A percentile compares a stretch with the other conserved stretches of the same genome.
Conservation (phyloP, 768 basidiomycete genomes). For the Lactarius quietus region DNA sequence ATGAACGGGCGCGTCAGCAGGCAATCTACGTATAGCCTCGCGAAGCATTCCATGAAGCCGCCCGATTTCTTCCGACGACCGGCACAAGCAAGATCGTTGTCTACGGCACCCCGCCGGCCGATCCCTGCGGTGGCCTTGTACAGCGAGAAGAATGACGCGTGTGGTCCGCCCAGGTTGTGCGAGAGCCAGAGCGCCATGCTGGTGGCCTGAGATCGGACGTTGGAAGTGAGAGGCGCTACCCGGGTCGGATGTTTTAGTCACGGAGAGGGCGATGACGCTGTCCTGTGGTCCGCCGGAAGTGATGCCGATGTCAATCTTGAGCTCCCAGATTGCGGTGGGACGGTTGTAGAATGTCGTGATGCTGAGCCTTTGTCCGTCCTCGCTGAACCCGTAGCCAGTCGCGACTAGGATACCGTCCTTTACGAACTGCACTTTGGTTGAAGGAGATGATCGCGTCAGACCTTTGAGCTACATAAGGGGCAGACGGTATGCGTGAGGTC, state of each 20-base stretch:
- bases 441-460: conserved; percentile 16
- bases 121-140: conserved; percentile 23
- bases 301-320: conserved; percentile 22
- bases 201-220: conserved; percentile 20
- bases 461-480: neutral
- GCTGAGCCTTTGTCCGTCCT: conserved; percentile 33
- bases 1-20: conserved; percentile 32
- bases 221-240: conserved; percentile 23
- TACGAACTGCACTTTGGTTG: conserved; percentile 22
- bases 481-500: neutral
- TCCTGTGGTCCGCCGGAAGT: neutral
- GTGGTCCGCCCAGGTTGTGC: conserved; percentile 33
- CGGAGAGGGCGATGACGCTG: conserved; percentile 1
- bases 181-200: conserved; percentile 30
- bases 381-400: conserved; percentile 30
- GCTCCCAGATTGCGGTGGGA: conserved; percentile 30
- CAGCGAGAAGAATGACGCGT: conserved; percentile 31
- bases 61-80: conserved; percentile 19
- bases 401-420: conserved; percentile 27
- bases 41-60: conserved; percentile 28
- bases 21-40: conserved; percentile 34
- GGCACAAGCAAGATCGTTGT: conserved; percentile 26
- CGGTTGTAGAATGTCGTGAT: conserved; percentile 34
- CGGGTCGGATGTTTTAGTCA: conserved; percentile 18
- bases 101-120: no score